Evolutionary conservation across 1,139 yeast species (phyloP).

Genomic region (Barnettozyma hawaiiensis): DNA sequence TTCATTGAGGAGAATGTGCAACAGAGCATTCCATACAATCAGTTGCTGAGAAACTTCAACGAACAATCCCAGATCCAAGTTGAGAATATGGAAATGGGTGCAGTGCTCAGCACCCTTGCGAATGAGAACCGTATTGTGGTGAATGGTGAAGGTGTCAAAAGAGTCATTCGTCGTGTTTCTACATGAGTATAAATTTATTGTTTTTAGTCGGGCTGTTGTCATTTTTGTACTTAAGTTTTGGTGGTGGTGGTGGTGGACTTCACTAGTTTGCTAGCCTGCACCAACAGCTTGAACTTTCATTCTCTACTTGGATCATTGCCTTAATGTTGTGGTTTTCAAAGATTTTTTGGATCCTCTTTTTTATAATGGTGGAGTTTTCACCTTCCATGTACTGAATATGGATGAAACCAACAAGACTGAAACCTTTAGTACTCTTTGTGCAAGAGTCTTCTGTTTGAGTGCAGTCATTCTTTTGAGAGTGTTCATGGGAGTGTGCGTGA

Average conservation of each 20-base stretch:
- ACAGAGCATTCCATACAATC: slow-evolving; percentile 20
- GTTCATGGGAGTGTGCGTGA: slow-evolving; percentile 7
- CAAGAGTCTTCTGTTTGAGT: slow-evolving; percentile 6
- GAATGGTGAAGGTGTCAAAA: slow-evolving; percentile 68
- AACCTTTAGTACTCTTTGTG: slow-evolving; percentile 5
- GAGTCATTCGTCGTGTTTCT: slow-evolving; percentile 41
- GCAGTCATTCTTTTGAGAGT: neutral
- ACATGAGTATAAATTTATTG: too few species aligned
- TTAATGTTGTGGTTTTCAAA: slow-evolving; percentile 37
- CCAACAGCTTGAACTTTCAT: slow-evolving; percentile 56
- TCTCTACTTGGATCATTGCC: slow-evolving; percentile 57
- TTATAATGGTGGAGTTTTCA: slow-evolving; percentile 57
- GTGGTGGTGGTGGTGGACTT: too few species aligned
- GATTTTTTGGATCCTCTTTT: slow-evolving; percentile 53
- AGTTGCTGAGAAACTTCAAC: slow-evolving; percentile 38
- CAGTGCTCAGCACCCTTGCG: slow-evolving; percentile 60
- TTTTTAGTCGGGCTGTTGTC: too few species aligned
- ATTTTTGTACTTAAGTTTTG: too few species aligned
- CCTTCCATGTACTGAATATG: slow-evolving; percentile 68
- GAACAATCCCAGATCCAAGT: slow-evolving; percentile 66
- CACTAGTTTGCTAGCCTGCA: too few species aligned
- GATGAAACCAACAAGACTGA: slow-evolving; percentile 47
- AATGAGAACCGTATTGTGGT: slow-evolving; percentile 72
- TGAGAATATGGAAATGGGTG: slow-evolving; percentile 66
- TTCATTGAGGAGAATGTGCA: slow-evolving; percentile 35